Percentiles rank a stretch among this genome's conserved stretches.
phyloP scores from a whole-genome alignment of 2,329 filamentous ascomycete species.

The Ampelomyces quisqualis region DNA sequence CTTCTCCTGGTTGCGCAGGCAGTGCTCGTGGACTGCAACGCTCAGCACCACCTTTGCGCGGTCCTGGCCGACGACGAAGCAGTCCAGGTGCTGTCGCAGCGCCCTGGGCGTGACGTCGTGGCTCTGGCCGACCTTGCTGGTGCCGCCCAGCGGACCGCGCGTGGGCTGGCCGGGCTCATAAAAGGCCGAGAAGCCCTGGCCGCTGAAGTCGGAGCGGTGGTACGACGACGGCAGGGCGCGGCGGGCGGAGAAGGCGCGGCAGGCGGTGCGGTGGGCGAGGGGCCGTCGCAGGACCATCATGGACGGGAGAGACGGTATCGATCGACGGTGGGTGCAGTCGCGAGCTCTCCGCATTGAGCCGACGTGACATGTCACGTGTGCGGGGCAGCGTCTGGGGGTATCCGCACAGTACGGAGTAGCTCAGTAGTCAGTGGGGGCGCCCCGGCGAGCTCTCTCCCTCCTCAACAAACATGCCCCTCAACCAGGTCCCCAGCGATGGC shows the following conservation, averaged over 20 bases:
- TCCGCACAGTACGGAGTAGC: no score
- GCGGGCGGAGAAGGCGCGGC: conserved; percentile 39
- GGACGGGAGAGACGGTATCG: conserved; percentile 5
- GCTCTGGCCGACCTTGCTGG: conserved; percentile 58
- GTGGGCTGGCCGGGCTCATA: conserved; percentile 66
- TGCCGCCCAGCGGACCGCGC: conserved; percentile 61
- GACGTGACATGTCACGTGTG: conserved; percentile 19
- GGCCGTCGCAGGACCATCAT: conserved; percentile 26
- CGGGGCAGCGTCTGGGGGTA: conserved; percentile 14
- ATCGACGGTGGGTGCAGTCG: conserved; percentile 6
- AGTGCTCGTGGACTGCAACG: conserved; percentile 94
- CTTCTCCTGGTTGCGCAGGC: conserved; percentile 78
- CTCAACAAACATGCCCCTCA: conserved; percentile 42
- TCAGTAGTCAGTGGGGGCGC: no score
- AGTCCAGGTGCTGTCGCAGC: conserved; percentile 88
- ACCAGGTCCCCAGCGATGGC: conserved; percentile 65
- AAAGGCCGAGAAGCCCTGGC: conserved; percentile 61
- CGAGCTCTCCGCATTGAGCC: conserved; percentile 29
- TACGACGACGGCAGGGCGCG: conserved; percentile 50
- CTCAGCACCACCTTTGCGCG: conserved; percentile 91
- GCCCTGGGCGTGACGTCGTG: conserved; percentile 62
- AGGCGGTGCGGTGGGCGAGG: no score
- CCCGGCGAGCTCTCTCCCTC: conserved; percentile 9
- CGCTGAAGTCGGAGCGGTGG: conserved; percentile 62
- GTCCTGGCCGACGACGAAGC: conserved; percentile 95